phyloP scores from a whole-genome alignment of 352 stramenopile species.

The Globisporangium irregulare region DNA sequence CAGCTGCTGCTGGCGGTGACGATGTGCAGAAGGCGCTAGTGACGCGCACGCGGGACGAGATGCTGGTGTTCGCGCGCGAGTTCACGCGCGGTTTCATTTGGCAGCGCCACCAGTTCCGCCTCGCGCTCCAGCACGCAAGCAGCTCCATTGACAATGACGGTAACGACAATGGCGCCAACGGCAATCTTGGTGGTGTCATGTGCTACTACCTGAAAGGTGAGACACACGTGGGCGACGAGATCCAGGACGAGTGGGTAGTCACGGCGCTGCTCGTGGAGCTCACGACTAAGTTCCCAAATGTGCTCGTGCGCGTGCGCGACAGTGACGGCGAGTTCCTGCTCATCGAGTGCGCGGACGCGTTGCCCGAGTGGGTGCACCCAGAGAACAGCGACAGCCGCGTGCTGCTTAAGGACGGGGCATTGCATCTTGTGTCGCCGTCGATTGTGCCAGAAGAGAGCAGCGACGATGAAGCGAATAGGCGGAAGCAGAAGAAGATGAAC shows the following conservation, averaged over 20 bases:
- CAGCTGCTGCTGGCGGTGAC: neutral
- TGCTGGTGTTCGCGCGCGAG: conserved; percentile 29
- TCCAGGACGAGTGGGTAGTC: conserved; percentile 74
- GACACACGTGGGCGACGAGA: conserved; percentile 48
- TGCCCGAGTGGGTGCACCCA: conserved; percentile 66
- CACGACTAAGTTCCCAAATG: conserved; percentile 26
- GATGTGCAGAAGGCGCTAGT: conserved; percentile 5
- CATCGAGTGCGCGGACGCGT: conserved; percentile 65
- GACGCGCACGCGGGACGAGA: conserved; percentile 16
- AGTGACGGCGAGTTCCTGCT: conserved; percentile 74
- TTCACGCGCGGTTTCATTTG: conserved; percentile 47
- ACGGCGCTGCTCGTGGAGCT: conserved; percentile 47
- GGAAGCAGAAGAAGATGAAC: neutral
- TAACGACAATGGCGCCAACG: neutral
- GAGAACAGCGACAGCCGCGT: conserved; percentile 48
- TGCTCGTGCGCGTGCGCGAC: conserved; percentile 44
- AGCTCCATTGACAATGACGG: neutral
- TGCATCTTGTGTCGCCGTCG: conserved; percentile 44
- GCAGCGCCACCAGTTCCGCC: conserved; percentile 53
- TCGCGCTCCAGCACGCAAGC: conserved; percentile 15
- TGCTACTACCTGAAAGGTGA: conserved; percentile 36
- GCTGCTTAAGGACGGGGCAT: conserved; percentile 37
- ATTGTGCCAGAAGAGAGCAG: conserved; percentile 24
- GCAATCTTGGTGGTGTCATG: conserved; percentile 4
- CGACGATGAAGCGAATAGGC: neutral